Percentiles rank a stretch among this genome's conserved stretches.
phyloP scores from a whole-genome alignment of 306 rosid genomes.

The Corylus americana region DNA sequence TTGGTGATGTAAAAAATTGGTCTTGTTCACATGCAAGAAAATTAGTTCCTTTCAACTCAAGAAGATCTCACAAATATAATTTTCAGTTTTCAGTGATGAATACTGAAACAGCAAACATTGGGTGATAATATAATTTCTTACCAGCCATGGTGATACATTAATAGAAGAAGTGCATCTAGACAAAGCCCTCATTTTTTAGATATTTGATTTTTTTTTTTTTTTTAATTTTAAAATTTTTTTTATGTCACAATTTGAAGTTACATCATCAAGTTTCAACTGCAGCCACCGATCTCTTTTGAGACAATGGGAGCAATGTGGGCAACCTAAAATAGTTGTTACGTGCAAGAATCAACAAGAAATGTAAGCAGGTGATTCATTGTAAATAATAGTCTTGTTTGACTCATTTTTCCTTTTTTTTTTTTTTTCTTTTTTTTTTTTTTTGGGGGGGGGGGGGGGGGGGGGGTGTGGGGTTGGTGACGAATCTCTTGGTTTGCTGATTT shows the following conservation, averaged over 20 bases:
- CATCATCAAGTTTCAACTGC: slow-evolving; percentile 25
- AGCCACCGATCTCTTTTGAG: slow-evolving; percentile 72
- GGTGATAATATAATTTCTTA: slow-evolving; percentile 10
- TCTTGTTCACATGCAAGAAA: background rate
- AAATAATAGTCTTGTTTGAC: slow-evolving; percentile 7
- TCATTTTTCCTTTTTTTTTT: background rate
- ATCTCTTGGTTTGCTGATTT: slow-evolving; percentile 13
- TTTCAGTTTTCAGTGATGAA: background rate
- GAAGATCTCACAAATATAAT: background rate
- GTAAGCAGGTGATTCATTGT: slow-evolving; percentile 49
- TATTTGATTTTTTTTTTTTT: background rate
- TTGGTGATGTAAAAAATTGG: background rate
- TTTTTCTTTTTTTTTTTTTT: background rate
- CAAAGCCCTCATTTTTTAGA: background rate
- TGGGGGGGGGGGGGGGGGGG: background rate
- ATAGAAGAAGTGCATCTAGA: background rate
- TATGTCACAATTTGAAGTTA: background rate
- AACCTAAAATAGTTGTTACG: slow-evolving; percentile 82
- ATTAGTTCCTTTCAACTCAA: background rate
- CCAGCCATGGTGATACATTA: slow-evolving; percentile 2
- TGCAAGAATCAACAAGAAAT: slow-evolving; percentile 91
- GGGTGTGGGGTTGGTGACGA: background rate
- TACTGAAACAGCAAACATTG: background rate
- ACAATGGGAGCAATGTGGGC: slow-evolving; percentile 88
- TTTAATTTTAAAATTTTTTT: background rate